Evolutionary conservation across 352 stramenopile genomes (phyloP).

Genomic region (Pythium vanterpoolii): DNA sequence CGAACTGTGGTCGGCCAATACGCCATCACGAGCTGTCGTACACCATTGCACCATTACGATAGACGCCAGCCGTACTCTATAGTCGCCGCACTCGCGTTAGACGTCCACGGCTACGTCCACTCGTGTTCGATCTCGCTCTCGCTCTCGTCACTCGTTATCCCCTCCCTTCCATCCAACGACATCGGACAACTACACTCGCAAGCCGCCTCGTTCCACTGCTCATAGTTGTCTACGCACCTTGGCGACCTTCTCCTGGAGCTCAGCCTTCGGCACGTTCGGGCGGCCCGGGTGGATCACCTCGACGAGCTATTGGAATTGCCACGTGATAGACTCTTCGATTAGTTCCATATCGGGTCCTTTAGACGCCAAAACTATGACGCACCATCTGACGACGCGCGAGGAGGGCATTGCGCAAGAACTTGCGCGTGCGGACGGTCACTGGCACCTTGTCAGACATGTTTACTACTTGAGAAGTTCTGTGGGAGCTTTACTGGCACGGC

Average conservation of each 20-base stretch:
- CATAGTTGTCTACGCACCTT: constrained; percentile 69
- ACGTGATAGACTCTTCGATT: neutral
- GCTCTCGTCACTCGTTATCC: constrained; percentile 5
- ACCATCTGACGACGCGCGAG: constrained; percentile 97
- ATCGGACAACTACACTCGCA: neutral
- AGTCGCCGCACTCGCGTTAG: neutral
- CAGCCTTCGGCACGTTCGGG: constrained; percentile 96
- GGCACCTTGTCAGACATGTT: constrained; percentile 91
- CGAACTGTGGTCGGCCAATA: neutral
- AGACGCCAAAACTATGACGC: constrained; percentile 25
- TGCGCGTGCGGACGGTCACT: constrained; percentile 98
- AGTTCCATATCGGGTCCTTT: neutral
- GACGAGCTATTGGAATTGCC: constrained; percentile 75
- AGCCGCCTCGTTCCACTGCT: neutral
- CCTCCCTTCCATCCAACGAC: neutral
- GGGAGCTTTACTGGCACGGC: constrained; percentile 50
- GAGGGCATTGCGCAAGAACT: constrained; percentile 99
- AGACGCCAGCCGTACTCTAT: neutral
- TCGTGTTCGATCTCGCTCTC: neutral
- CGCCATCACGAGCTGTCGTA: neutral
- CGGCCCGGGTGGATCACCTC: constrained; percentile 98
- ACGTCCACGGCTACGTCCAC: neutral
- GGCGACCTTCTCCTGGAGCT: constrained; percentile 97
- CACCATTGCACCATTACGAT: neutral
- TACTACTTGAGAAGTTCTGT: constrained; percentile 69